Percentiles rank a stretch among this genome's conserved stretches.
Conservation (phyloP, 2,329 filamentous ascomycete genomes). For the Fusarium robinianum region DNA sequence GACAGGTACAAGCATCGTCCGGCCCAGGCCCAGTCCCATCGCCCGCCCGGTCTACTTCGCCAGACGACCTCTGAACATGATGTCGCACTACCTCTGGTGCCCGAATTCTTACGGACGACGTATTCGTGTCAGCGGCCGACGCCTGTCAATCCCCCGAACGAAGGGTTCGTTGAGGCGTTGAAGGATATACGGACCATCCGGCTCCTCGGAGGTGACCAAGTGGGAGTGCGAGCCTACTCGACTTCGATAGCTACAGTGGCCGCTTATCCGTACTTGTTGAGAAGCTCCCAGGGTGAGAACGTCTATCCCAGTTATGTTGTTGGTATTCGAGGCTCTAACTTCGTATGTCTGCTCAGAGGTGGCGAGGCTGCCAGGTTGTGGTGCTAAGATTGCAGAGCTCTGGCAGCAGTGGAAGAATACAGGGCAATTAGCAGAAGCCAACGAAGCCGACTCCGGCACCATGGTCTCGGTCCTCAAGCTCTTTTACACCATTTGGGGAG, state of each 20-base stretch:
- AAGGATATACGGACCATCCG: conserved; percentile 74
- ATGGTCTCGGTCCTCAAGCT: conserved; percentile 65
- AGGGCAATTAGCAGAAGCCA: conserved; percentile 65
- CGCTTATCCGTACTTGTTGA: conserved; percentile 69
- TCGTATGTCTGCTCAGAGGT: conserved; percentile 46
- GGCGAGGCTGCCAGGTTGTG: conserved; percentile 73
- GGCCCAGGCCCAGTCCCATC: conserved; percentile 10
- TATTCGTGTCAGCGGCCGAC: conserved; percentile 86
- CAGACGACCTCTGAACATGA: conserved; percentile 82
- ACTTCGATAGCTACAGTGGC: conserved; percentile 82
- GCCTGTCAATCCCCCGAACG: conserved; percentile 71
- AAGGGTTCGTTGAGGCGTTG: conserved; percentile 73
- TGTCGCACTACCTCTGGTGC: conserved; percentile 64
- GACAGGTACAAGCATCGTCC: conserved; percentile 11
- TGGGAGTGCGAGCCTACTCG: conserved; percentile 85
- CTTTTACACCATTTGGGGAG: conserved; percentile 92
- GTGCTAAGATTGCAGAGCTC: conserved; percentile 75
- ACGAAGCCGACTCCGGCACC: conserved; percentile 66
- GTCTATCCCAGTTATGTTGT: conserved; percentile 7
- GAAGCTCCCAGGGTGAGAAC: conserved; percentile 48
- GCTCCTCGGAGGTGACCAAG: conserved; percentile 71
- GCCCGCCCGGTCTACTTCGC: conserved; percentile 56
- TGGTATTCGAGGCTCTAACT: not conserved
- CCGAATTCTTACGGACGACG: conserved; percentile 62
- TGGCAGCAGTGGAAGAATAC: conserved; percentile 73